Percentiles rank a stretch among this genome's conserved stretches.
Conservation (phyloP, 306 rosid species). For the Gleditsia sinensis region DNA sequence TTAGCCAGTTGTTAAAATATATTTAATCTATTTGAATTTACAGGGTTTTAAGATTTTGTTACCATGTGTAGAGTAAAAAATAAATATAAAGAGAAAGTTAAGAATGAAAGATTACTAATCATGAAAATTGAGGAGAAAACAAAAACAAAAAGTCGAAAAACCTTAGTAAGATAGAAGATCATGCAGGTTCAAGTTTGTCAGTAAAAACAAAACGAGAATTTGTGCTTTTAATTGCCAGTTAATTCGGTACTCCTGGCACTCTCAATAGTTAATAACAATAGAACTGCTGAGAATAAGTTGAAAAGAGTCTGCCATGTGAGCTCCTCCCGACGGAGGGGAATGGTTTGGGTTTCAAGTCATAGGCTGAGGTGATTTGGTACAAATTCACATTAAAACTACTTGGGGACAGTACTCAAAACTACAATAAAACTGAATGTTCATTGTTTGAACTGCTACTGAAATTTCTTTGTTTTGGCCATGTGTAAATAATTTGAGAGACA, state of each 20-base stretch:
- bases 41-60: background rate
- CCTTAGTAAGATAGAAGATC: no score
- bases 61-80: background rate
- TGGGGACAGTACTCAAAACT: slow-evolving; percentile 15
- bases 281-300: no score
- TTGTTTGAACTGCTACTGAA: slow-evolving; percentile 7
- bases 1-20: background rate
- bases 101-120: background rate
- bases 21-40: background rate
- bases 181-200: background rate
- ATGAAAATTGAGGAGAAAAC: background rate
- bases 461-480: background rate
- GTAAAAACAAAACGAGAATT: background rate
- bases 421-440: slow-evolving; percentile 30
- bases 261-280: no score
- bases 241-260: background rate
- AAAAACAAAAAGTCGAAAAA: background rate
- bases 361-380: background rate
- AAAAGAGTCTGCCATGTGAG: background rate
- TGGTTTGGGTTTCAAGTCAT: slow-evolving; percentile 27
- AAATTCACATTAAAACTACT: slow-evolving; percentile 25
- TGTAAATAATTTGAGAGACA: background rate
- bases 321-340: background rate
- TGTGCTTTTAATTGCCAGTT: background rate
- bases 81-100: background rate